Evolutionary conservation across 768 basidiomycete species (phyloP), one percentile per base, ranked within the genome.

Genomic region (Boletus sensibilis): DNA sequence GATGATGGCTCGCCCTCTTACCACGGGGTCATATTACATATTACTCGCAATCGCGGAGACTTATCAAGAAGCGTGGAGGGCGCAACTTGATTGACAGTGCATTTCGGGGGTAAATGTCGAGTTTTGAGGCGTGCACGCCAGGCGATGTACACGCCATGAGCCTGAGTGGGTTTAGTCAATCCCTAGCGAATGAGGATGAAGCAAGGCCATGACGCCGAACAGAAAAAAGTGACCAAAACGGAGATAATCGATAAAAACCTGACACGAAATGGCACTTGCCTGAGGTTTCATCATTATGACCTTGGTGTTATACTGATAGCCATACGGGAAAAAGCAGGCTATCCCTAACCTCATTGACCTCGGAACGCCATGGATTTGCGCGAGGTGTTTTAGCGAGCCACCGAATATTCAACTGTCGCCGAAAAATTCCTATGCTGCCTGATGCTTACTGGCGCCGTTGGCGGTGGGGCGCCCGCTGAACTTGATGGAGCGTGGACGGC

Each of bases 21-120:
- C 56, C 67, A 67, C 64, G 64, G 61, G 64, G 56, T 27, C 50
- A 46, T 67, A 67, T 67, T 67, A 67, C 66, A 67, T 67, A 67
- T 68, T 63, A 56, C 37, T 18, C 57, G 57, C 43, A 33, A 47
- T 63, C 57, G 67, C 66, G 67, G 58, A 65, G 60, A 57, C 2
- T 41, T 65, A 51, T 56, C 52, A 49, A 37, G 35, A 34, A 53
- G 60, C 63, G 64, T 66, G 65, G 34, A 63, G 34, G 57, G 60
- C 63, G 65, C 60, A 68, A 58, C 57, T n/a, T 56, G 60, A 48
- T 44, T 48, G 48, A 61, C 66, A 49, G 60, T 53, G 60, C 46
- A 45, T 45, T 47, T 52, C 47, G 66, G 66, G 55, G 56, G 16
- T 31, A 50, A 53, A 49, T 53, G 34, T 53, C 40, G 52, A 43